Evolutionary conservation across 2,329 filamentous ascomycete species (phyloP).

Genomic region (Pseudogymnoascus sp.): DNA sequence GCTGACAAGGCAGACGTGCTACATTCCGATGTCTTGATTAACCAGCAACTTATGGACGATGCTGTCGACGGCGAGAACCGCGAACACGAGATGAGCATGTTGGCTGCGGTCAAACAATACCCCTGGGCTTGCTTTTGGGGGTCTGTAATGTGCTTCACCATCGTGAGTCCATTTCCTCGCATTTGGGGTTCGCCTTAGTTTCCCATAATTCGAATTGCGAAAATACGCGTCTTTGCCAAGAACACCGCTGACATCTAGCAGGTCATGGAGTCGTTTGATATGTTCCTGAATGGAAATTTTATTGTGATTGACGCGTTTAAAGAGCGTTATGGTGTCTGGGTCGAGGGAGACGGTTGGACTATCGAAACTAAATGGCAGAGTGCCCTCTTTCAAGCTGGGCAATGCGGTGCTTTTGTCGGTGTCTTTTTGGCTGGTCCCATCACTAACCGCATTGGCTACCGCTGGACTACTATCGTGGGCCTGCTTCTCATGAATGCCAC

Average conservation of each 20-base stretch:
- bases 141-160: conserved; percentile 48
- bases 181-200: not conserved
- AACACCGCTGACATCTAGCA: conserved; percentile 24
- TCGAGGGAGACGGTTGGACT: too few relatives aligned
- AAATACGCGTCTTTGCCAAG: not conserved
- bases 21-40: not conserved
- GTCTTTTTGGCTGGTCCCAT: too few relatives aligned
- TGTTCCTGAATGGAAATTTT: conserved; percentile 53
- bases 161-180: conserved; percentile 36
- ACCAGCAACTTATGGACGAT: conserved; percentile 6
- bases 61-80: conserved; percentile 43
- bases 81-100: conserved; percentile 44
- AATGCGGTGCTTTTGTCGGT: too few relatives aligned
- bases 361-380: too few relatives aligned
- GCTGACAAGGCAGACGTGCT: not conserved
- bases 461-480: conserved; percentile 45
- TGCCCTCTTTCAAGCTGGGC: too few relatives aligned
- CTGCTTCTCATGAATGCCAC: conserved; percentile 50
- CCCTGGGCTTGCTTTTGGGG: conserved; percentile 48
- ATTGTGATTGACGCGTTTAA: conserved; percentile 35
- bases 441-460: too few relatives aligned
- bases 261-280: conserved; percentile 56
- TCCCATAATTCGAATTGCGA: conserved; percentile 16
- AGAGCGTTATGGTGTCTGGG: too few relatives aligned
- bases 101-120: conserved; percentile 43